These are phyloP conservation scores for Murraya koenigii DNA, from an alignment of 345 rosid genomes.

Conservation along the genomic window DNA sequence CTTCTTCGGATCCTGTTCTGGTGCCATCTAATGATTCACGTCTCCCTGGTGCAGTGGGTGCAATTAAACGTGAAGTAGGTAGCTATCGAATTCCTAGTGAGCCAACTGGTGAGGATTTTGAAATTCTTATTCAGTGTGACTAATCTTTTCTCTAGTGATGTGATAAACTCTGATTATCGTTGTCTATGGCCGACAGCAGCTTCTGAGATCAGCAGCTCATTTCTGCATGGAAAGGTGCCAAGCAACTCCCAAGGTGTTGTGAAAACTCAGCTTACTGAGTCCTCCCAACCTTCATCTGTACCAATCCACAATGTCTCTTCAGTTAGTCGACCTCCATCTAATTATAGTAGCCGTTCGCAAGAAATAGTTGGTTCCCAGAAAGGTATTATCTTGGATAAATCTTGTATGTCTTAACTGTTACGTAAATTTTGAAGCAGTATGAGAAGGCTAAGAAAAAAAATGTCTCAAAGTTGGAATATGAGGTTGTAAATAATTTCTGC, in stretches of 20 bases:
- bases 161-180: constrained; percentile 15
- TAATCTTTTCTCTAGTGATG: constrained; percentile 4
- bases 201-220: constrained; percentile 40
- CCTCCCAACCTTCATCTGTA: constrained; percentile 48
- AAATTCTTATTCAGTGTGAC: constrained; percentile 7
- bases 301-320: constrained; percentile 59
- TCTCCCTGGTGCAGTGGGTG: constrained; percentile 36
- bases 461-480: background rate
- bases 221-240: constrained; percentile 41
- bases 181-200: constrained; percentile 30
- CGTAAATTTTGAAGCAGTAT: background rate
- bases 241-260: constrained; percentile 52
- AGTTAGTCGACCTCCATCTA: constrained; percentile 70
- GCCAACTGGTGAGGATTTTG: constrained; percentile 38
- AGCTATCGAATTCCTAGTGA: constrained; percentile 37
- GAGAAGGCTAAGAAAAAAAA: background rate
- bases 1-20: constrained; percentile 62
- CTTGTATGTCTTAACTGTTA: background rate
- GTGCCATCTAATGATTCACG: constrained; percentile 46
- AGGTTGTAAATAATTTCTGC: constrained; percentile 1
- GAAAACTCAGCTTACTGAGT: constrained; percentile 48
- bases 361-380: constrained; percentile 59
- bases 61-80: constrained; percentile 52
- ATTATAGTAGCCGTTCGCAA: constrained; percentile 66
- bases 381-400: constrained; percentile 39